Conservation (phyloP, 176 grass and related monocot species). For the Carex cristatella region DNA sequence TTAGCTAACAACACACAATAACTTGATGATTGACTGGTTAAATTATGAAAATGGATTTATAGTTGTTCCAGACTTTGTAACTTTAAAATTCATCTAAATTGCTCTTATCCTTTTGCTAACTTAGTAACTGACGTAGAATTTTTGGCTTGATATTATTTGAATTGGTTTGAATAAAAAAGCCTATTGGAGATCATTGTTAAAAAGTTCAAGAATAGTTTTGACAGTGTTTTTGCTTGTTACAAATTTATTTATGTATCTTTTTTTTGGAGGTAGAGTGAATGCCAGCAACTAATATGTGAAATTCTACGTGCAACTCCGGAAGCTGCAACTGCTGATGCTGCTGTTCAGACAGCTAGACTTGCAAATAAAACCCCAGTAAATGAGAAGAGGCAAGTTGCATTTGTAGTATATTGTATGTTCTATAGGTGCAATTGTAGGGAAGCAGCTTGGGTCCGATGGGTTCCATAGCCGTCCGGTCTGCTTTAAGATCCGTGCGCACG, state of each 20-base stretch:
- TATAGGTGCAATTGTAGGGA: neutral
- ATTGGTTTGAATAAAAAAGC: neutral
- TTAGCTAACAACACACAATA: neutral
- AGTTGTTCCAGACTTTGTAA: neutral
- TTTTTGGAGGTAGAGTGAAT: constrained; percentile 69
- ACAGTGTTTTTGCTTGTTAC: constrained; percentile 21
- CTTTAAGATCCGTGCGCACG: too few species aligned
- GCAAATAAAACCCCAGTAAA: constrained; percentile 87
- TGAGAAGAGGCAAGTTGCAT: constrained; percentile 62
- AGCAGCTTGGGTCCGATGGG: too few species aligned
- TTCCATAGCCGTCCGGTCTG: too few species aligned
- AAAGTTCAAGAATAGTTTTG: constrained; percentile 18
- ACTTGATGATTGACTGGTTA: neutral
- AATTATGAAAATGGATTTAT: neutral
- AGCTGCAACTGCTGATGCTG: constrained; percentile 95
- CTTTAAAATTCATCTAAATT: neutral
- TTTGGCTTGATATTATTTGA: neutral
- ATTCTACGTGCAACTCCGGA: constrained; percentile 95
- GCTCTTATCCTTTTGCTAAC: neutral
- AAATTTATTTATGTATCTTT: constrained; percentile 16
- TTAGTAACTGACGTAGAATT: neutral
- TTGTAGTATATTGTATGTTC: neutral
- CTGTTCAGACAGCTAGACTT: constrained; percentile 94
- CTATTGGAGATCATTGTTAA: constrained; percentile 3
- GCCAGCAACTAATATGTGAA: constrained; percentile 97